Evolutionary conservation across 2,329 filamentous ascomycete species (phyloP), one percentile per base, ranked within the genome.

Genomic region (Trematosphaeria pertusa): DNA sequence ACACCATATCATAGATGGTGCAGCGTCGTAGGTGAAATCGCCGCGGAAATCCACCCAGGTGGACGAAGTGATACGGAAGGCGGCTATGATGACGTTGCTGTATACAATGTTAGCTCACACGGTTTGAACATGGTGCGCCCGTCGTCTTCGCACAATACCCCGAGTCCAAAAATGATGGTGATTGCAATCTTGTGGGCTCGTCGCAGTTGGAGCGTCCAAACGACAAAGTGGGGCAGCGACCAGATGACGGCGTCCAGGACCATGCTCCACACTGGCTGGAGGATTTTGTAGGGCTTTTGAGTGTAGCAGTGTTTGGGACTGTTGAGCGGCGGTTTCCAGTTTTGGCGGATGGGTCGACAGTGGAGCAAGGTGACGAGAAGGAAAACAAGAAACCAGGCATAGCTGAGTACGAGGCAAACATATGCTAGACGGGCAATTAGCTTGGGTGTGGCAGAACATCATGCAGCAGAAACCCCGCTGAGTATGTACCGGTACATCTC

Each of bases 151-250:
- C 34, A 67, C 61, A 64, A 43, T 14, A 63, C 21, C 5, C 61
- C 58, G 21, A 67, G 41, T 5, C 52, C 52, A 21, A 68, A 68
- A 17, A 68, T 54, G 10, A 14, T 31, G 1, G 53, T 57, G 22
- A 66, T 58, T 4, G 59, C 58, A 19, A 64, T 18, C 48, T 61
- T 62, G 51, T 68, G 56, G 6, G 54, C 50, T 8, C 19, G 49
- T 20, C 50, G 56, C 8, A 65, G 52, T 19, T 49, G 58, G 7
- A 64, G 36, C 14, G 41, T 50, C 65, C 62, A 65, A 3, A 67
- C 53, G 11, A 61, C 61, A 32, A 50, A 58, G 24, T 66, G 61
- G 3, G 64, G 63, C 10, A 62, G 38, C 11, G 42, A 47, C 59
- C 59, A 68, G 7, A 51, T 62, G 14, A 61, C 32, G 8, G 43